Evolutionary conservation across 2,329 filamentous ascomycete species (phyloP).

Genomic region (Ascochyta rabiei): DNA sequence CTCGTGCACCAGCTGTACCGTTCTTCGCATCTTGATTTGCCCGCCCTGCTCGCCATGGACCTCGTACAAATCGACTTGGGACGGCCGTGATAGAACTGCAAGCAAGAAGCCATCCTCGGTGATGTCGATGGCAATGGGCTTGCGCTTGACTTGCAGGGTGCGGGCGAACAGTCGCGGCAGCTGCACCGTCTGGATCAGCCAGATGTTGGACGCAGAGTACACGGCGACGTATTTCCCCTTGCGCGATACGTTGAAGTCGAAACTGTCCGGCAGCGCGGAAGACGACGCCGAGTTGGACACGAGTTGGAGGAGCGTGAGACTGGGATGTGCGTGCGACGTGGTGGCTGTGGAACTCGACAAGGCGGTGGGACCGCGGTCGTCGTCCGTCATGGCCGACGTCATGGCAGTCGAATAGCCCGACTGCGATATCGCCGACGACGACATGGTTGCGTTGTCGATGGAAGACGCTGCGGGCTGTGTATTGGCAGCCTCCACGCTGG

Average conservation of each 20-base stretch:
- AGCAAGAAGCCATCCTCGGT: slow-evolving; percentile 77
- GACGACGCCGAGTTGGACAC: slow-evolving; percentile 48
- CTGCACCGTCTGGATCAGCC: slow-evolving; percentile 46
- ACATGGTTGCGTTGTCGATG: slow-evolving; percentile 31
- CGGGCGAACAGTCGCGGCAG: slow-evolving; percentile 46
- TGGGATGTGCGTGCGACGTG: slow-evolving; percentile 39
- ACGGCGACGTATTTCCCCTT: slow-evolving; percentile 46
- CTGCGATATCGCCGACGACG: slow-evolving; percentile 29
- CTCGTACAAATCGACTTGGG: slow-evolving; percentile 86
- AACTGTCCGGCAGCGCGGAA: slow-evolving; percentile 47
- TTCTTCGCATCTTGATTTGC: slow-evolving; percentile 70
- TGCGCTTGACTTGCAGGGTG: slow-evolving; percentile 46
- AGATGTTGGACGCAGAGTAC: slow-evolving; percentile 47
- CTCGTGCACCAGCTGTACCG: slow-evolving; percentile 77
- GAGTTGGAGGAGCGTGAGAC: slow-evolving; percentile 45
- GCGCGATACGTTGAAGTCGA: slow-evolving; percentile 47
- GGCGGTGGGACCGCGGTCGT: slow-evolving; percentile 31
- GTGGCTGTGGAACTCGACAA: slow-evolving; percentile 24
- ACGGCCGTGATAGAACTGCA: slow-evolving; percentile 79
- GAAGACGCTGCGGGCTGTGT: slow-evolving; percentile 37
- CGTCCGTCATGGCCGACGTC: slow-evolving; percentile 41
- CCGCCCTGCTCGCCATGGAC: slow-evolving; percentile 55
- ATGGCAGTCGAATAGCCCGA: slow-evolving; percentile 43
- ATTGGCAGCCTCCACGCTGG: slow-evolving; percentile 29
- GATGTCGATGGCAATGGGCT: slow-evolving; percentile 69